These are phyloP conservation scores for Sutorius australiensis DNA, from an alignment of 768 basidiomycete genomes.

Conservation along the genomic window DNA sequence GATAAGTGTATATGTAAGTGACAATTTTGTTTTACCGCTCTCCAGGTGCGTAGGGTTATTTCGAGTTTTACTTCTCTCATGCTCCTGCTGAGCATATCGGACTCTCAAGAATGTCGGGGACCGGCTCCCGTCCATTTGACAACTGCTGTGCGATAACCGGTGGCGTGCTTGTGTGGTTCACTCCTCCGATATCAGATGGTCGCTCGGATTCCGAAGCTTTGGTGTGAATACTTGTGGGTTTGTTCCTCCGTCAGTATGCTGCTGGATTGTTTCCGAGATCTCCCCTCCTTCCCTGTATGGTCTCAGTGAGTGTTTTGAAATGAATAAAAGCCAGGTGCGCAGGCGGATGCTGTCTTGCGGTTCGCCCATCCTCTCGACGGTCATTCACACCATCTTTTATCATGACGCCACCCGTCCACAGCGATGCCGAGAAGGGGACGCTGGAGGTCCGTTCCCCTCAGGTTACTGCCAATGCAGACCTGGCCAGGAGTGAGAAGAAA, in stretches of 20 bases:
- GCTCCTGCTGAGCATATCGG: neutral
- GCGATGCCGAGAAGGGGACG: constrained; percentile 59
- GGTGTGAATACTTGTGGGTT: constrained; percentile 14
- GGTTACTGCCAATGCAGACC: constrained; percentile 24
- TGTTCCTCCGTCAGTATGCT: neutral
- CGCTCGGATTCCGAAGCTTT: constrained; percentile 12
- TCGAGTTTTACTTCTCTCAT: constrained; percentile 6
- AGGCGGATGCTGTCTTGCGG: neutral
- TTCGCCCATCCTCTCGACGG: constrained; percentile 7
- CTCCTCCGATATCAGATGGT: constrained; percentile 4
- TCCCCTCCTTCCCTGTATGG: constrained; percentile 11
- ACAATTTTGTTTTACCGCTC: neutral
- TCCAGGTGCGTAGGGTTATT: constrained; percentile 9
- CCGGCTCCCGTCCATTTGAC: constrained; percentile 10
- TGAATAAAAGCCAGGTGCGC: constrained; percentile 24
- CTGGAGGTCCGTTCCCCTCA: constrained; percentile 41
- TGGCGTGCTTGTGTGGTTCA: neutral
- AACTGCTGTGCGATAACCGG: constrained; percentile 5
- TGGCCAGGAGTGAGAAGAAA: constrained; percentile 40
- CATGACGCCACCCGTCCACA: constrained; percentile 46
- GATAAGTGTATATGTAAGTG: constrained; percentile 14
- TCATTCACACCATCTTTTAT: constrained; percentile 10
- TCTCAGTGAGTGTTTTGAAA: neutral
- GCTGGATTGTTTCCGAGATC: constrained; percentile 20
- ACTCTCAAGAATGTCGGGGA: constrained; percentile 2